Conservation (phyloP, 164 flowering plant genomes). For the grape (Vitis vinifera) region ASM3070453v1 NC_081815.1:9621001-9621500, state of each 20-base stretch:
- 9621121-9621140: background rate
- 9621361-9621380: conserved; percentile 9
- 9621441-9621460: background rate
- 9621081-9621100: conserved; percentile 22
- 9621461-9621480: background rate
- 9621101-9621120: background rate
- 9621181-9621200: background rate
- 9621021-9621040: conserved; percentile 71
- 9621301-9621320: conserved; percentile 2
- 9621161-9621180: background rate
- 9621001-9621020: conserved; percentile 24
- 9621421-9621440: background rate
- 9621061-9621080: conserved; percentile 50
- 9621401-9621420: conserved; percentile 3
- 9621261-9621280: background rate
- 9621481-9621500: background rate
- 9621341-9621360: conserved; percentile 7
- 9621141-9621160: conserved; percentile 4
- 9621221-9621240: no score
- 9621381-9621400: conserved; percentile 5
- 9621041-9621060: conserved; percentile 78
- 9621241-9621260: no score
- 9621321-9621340: background rate
- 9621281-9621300: conserved; percentile 10
- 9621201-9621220: no score